Percentiles rank a stretch among this genome's conserved stretches.
These are phyloP conservation scores for Eucalyptus urophylla DNA, from an alignment of 345 rosid species.

Conservation along the genomic window DNA sequence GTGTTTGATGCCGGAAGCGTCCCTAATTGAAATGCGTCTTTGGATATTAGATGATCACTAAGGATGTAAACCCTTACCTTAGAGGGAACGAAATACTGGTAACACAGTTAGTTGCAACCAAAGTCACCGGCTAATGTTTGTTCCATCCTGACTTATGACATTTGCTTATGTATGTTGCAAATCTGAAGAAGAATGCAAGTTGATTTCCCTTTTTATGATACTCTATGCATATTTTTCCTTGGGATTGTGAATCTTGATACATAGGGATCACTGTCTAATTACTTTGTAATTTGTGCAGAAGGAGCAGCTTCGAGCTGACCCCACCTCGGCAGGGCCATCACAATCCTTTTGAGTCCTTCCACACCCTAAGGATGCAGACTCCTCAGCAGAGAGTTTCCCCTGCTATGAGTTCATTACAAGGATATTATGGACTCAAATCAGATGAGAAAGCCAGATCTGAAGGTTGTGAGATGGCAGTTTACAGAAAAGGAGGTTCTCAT, in stretches of 20 bases:
- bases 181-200: background rate
- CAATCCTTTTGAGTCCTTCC: conserved; percentile 45
- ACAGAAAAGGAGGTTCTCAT: conserved; percentile 17
- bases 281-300: conserved; percentile 32
- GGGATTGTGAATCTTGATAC: background rate
- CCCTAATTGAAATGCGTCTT: background rate
- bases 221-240: background rate
- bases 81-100: background rate
- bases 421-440: conserved; percentile 59
- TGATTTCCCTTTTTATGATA: background rate
- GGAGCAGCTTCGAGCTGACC: conserved; percentile 7
- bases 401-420: conserved; percentile 77
- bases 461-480: conserved; percentile 42
- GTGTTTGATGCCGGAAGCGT: background rate
- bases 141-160: background rate
- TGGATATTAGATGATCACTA: background rate
- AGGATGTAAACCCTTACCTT: background rate
- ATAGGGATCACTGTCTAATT: background rate
- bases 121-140: background rate
- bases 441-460: conserved; percentile 15
- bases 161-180: background rate
- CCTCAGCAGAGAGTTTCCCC: conserved; percentile 39
- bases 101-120: background rate
- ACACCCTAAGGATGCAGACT: conserved; percentile 36
- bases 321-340: conserved; percentile 6